Evolutionary conservation across 1,139 yeast genomes (phyloP), one percentile per base, ranked within the genome.

Genomic region (Hansenula sp.): DNA sequence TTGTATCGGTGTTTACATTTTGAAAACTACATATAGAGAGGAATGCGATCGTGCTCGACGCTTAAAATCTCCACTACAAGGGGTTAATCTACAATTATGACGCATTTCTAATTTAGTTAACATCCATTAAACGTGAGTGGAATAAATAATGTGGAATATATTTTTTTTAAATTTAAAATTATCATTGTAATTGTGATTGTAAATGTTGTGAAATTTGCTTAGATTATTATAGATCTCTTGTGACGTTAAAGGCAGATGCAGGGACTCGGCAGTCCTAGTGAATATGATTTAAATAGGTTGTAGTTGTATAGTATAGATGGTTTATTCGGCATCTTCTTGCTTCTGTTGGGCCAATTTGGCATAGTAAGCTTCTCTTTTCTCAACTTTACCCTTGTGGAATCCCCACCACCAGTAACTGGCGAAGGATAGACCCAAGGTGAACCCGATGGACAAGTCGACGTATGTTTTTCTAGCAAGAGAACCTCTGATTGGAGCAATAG

Each of bases 401-500:
- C 77, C 79, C 77, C 79, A 79, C 87, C 90, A 81, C 86, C 85
- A 84, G 66, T 70, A 71, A 53, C 71, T 66, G 48, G 80, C 86
- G 59, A 76, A 71, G 40, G 62, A 73, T 43, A 74, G 64, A 51
- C 87, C 87, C 41, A 75, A 55, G 50, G 70, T 57, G 53, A 69
- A 60, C 52, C 95, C 96, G 57, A 83, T 70, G 59, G 81, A 55
- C 67, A 91, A 79, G 64, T 93, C 97, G 57, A 86, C 77, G 65
- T 85, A 76, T 68, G 88, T 81, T 71, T 82, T 84, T 76, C 82
- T 88, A 73, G 79, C 87, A 54, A 91, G 77, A 55, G 86, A 73
- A 57, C 97, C 97, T 47, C 84, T 79, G 62, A 91, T 89, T 61
- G 96, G 96, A 64, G 96, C 89, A 63, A 90, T 79, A 63, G 95